Evolutionary conservation across 1,284 basidiomycete genomes (phyloP).

Genomic region (Vanrija pseudolonga): DNA sequence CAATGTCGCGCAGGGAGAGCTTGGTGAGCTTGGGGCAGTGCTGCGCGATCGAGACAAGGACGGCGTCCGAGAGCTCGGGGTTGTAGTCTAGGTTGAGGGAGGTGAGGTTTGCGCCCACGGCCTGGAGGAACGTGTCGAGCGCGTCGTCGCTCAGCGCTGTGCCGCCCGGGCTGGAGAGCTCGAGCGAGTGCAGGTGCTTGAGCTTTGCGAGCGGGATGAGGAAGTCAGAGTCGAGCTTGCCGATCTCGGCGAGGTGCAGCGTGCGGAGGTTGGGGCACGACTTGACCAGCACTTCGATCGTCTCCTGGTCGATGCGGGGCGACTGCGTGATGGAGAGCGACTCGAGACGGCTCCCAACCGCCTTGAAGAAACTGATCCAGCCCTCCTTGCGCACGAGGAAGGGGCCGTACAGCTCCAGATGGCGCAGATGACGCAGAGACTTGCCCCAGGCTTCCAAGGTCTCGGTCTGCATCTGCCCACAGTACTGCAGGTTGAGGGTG

Average conservation of each 20-base stretch:
- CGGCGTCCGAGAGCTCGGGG: conserved; percentile 56
- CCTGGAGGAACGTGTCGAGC: conserved; percentile 57
- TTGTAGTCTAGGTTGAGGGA: conserved; percentile 66
- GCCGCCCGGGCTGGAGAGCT: conserved; percentile 41
- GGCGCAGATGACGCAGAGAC: conserved; percentile 63
- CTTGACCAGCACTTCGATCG: conserved; percentile 62
- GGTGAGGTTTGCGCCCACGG: conserved; percentile 55
- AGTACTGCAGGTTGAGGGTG: conserved; percentile 73
- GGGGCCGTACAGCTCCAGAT: conserved; percentile 79
- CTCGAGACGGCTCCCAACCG: conserved; percentile 60
- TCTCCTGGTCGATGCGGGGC: conserved; percentile 77
- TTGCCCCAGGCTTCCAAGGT: conserved; percentile 64
- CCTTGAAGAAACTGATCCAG: conserved; percentile 73
- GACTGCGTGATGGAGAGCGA: conserved; percentile 78
- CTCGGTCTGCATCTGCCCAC: conserved; percentile 74
- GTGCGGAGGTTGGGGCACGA: conserved; percentile 63
- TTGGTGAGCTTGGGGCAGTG: conserved; percentile 57
- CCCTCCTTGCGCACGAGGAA: conserved; percentile 74
- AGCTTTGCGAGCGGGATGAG: conserved; percentile 55
- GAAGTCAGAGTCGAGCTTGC: conserved; percentile 64
- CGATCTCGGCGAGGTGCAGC: conserved; percentile 76
- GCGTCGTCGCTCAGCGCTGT: conserved; percentile 56
- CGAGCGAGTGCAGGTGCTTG: conserved; percentile 35
- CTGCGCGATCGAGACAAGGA: conserved; percentile 60
- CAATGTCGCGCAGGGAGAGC: conserved; percentile 60